A percentile compares a stretch with the other conserved stretches of the same genome.
phyloP scores from a whole-genome alignment of 768 basidiomycete genomes.

The Lactifluus rugatus region DNA sequence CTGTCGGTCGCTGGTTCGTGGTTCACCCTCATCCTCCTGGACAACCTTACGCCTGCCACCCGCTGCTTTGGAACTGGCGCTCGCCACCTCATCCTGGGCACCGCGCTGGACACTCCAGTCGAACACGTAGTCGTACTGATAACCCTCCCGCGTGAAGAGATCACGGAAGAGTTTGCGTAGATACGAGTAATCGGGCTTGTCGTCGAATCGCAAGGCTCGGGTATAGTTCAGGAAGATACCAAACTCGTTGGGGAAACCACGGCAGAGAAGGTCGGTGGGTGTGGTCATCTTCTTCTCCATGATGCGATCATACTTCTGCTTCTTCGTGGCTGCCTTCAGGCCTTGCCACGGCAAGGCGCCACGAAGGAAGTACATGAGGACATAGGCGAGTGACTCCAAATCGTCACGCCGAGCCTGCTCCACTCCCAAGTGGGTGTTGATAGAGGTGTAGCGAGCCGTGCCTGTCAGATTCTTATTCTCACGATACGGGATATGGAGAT shows the following conservation, averaged over 20 bases:
- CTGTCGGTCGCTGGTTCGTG: constrained; percentile 74
- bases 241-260: constrained; percentile 99
- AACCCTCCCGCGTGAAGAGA: constrained; percentile 92
- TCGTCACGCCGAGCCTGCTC: constrained; percentile 98
- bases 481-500: constrained; percentile 97
- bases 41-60: constrained; percentile 69
- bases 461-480: constrained; percentile 99
- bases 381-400: constrained; percentile 96
- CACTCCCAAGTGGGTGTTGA: constrained; percentile 98
- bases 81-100: constrained; percentile 53
- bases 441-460: constrained; percentile 97
- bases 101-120: constrained; percentile 92
- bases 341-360: constrained; percentile 99
- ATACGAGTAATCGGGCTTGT: constrained; percentile 99
- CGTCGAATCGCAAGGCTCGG: constrained; percentile 96
- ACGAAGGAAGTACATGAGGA: constrained; percentile 99
- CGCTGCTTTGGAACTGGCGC: constrained; percentile 51
- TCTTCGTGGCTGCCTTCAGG: constrained; percentile 99
- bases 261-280: constrained; percentile 91
- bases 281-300: constrained; percentile 99
- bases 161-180: constrained; percentile 99
- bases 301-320: constrained; percentile 99
- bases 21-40: constrained; percentile 71
- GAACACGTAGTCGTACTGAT: constrained; percentile 99
- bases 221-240: constrained; percentile 99